These are phyloP conservation scores for Barnettozyma salicaria DNA, from an alignment of 805 yeast genomes.

Conservation along the genomic window DNA sequence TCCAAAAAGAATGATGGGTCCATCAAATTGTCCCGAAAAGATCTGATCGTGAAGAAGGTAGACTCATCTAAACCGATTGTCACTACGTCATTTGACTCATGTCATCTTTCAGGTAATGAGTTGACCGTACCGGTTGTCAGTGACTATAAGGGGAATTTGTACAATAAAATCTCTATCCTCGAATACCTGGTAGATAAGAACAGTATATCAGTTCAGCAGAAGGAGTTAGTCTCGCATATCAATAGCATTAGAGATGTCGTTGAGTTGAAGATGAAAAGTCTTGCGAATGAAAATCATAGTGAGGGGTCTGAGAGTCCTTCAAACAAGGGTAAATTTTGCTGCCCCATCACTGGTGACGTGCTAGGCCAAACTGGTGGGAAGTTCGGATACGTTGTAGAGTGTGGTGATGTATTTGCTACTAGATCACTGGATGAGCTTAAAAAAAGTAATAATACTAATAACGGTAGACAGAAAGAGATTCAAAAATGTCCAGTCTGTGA, in stretches of 20 bases:
- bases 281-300: slow-evolving; percentile 8
- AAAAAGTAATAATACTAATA: slow-evolving; percentile 24
- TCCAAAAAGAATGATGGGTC: slow-evolving; percentile 1
- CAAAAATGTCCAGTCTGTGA: slow-evolving; percentile 39
- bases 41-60: slow-evolving; percentile 30
- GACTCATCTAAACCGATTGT: slow-evolving; percentile 8
- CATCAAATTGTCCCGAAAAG: slow-evolving; percentile 33
- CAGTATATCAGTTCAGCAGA: slow-evolving; percentile 21
- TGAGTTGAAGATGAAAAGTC: slow-evolving; percentile 31
- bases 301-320: not conserved
- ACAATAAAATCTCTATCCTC: slow-evolving; percentile 56
- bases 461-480: slow-evolving; percentile 5
- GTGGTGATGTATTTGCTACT: slow-evolving; percentile 35
- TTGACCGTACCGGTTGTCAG: slow-evolving; percentile 53
- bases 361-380: slow-evolving; percentile 32
- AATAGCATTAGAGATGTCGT: slow-evolving; percentile 39
- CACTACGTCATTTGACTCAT: slow-evolving; percentile 29
- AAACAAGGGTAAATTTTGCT: slow-evolving; percentile 25
- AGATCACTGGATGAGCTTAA: slow-evolving; percentile 7
- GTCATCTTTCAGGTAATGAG: slow-evolving; percentile 39
- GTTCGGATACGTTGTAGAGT: slow-evolving; percentile 41
- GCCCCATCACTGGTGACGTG: slow-evolving; percentile 34
- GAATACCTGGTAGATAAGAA: slow-evolving; percentile 44
- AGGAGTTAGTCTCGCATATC: slow-evolving; percentile 30
- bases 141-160: slow-evolving; percentile 62